Percentiles rank a stretch among this genome's conserved stretches.
phyloP scores from a whole-genome alignment of 768 basidiomycete species.

The Baorangia bicolor region DNA sequence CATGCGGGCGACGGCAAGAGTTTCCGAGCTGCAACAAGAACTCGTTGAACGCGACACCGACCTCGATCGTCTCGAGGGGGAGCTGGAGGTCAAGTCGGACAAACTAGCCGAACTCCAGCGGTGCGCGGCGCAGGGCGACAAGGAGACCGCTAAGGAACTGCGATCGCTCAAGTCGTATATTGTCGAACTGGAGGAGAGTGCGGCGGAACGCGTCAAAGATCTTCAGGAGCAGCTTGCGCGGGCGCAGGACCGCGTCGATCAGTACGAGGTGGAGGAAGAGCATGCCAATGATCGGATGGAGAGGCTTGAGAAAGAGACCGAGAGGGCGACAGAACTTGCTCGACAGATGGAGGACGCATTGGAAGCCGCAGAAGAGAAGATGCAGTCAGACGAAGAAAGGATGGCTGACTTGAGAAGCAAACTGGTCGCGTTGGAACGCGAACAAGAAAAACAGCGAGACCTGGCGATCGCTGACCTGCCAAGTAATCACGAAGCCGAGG shows the following conservation, averaged over 20 bases:
- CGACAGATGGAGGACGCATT: constrained; percentile 75
- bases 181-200: constrained; percentile 60
- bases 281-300: constrained; percentile 49
- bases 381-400: constrained; percentile 57
- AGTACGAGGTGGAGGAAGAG: constrained; percentile 44
- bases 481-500: constrained; percentile 53
- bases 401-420: constrained; percentile 51
- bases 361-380: constrained; percentile 70
- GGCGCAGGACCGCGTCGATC: constrained; percentile 45
- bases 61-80: constrained; percentile 36
- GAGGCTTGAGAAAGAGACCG: constrained; percentile 50
- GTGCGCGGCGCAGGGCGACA: constrained; percentile 25
- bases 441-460: constrained; percentile 40
- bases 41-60: constrained; percentile 38
- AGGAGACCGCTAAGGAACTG: constrained; percentile 32
- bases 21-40: constrained; percentile 46
- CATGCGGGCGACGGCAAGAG: constrained; percentile 33
- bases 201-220: constrained; percentile 47
- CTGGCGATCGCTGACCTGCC: constrained; percentile 16
- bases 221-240: constrained; percentile 56
- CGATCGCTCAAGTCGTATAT: constrained; percentile 48
- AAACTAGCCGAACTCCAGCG: constrained; percentile 23
- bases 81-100: constrained; percentile 40
- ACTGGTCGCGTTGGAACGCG: constrained; percentile 56
- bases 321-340: constrained; percentile 54